A percentile compares a stretch with the other conserved stretches of the same genome.
Evolutionary conservation across 352 stramenopile genomes (phyloP).

Genomic region (Phytophthora lateralis): DNA sequence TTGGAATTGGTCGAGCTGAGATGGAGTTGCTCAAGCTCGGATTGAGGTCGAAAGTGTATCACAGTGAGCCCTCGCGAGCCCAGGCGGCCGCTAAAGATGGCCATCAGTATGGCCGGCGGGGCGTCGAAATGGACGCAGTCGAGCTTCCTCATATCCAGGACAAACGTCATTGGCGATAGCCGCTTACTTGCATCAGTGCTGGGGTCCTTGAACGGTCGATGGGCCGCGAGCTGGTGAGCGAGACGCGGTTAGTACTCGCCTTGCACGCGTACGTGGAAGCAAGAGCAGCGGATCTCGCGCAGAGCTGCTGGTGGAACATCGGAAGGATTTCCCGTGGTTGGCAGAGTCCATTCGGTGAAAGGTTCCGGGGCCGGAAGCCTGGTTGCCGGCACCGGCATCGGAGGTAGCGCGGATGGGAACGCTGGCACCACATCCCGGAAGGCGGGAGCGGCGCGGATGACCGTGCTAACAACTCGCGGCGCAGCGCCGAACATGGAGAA

Average conservation of each 20-base stretch:
- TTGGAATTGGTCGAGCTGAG: slow-evolving; percentile 3
- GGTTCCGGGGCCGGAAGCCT: no score
- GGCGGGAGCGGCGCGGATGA: no score
- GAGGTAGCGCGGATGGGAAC: no score
- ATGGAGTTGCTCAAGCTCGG: background rate
- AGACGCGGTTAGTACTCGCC: background rate
- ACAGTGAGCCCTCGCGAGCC: slow-evolving; percentile 1
- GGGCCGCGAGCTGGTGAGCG: slow-evolving; percentile 1
- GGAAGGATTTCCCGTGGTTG: background rate
- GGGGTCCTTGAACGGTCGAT: background rate
- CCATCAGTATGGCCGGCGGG: background rate
- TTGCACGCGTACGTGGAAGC: background rate
- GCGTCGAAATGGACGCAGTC: slow-evolving; percentile 3
- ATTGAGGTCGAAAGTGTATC: slow-evolving; percentile 12
- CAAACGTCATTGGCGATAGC: slow-evolving; percentile 3
- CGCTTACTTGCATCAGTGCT: slow-evolving; percentile 3
- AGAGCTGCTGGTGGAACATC: background rate
- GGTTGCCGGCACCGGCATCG: no score
- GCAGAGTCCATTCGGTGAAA: background rate
- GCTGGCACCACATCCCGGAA: no score
- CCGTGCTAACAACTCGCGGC: no score
- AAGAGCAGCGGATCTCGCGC: background rate
- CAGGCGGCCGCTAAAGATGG: slow-evolving; percentile 2
- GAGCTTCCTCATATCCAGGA: background rate
- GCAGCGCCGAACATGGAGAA: background rate